Conservation (phyloP, 768 basidiomycete genomes). For the Tubosaeta sp. region DNA sequence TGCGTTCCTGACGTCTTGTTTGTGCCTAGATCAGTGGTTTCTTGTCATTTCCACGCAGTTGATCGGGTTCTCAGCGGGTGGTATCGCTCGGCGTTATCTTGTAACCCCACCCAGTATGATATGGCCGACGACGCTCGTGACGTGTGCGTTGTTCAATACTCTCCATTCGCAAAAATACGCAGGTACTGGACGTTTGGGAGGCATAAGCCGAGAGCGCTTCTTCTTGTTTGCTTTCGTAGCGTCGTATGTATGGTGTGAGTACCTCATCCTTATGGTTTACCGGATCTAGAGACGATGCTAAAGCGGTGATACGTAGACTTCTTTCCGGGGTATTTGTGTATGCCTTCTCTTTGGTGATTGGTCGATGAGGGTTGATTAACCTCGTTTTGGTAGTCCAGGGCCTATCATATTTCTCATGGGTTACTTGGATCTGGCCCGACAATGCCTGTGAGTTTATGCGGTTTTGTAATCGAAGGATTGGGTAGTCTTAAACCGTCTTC, state of each 20-base stretch:
- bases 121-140: slow-evolving; percentile 75
- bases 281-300: not conserved
- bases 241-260: slow-evolving; percentile 59
- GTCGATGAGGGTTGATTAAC: slow-evolving; percentile 15
- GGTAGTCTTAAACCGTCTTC: slow-evolving; percentile 12
- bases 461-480: slow-evolving; percentile 15
- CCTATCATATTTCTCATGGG: slow-evolving; percentile 57
- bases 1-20: not conserved
- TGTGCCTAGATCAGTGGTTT: slow-evolving; percentile 67
- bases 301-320: slow-evolving; percentile 30
- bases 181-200: slow-evolving; percentile 57
- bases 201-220: slow-evolving; percentile 72
- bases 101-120: slow-evolving; percentile 57
- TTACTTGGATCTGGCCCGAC: slow-evolving; percentile 50
- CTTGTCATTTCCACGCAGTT: slow-evolving; percentile 71
- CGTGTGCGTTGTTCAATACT: slow-evolving; percentile 73
- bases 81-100: slow-evolving; percentile 69
- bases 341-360: slow-evolving; percentile 4
- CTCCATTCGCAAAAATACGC: slow-evolving; percentile 66
- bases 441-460: slow-evolving; percentile 38
- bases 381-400: slow-evolving; percentile 35
- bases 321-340: slow-evolving; percentile 44
- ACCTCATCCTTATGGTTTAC: not conserved
- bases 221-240: slow-evolving; percentile 61
- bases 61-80: slow-evolving; percentile 82